phyloP scores from a whole-genome alignment of 495 filamentous ascomycete species.

The Penicillium cinerascens region DNA sequence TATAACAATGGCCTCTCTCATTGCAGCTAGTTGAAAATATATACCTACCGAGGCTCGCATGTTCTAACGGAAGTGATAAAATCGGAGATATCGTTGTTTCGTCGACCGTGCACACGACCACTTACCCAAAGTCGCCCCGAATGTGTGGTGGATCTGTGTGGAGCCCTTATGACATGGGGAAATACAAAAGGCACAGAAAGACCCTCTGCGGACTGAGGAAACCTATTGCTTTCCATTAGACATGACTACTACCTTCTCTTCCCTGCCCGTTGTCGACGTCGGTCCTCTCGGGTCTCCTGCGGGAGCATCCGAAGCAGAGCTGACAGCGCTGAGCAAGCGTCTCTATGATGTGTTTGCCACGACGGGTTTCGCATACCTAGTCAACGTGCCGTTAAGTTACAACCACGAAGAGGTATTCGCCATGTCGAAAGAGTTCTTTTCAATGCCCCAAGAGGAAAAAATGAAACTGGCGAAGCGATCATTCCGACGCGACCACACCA shows the following conservation, averaged over 20 bases:
- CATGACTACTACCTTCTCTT: slow-evolving; percentile 35
- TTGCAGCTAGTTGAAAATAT: too few relatives aligned
- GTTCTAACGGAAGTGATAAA: too few relatives aligned
- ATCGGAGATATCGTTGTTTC: too few relatives aligned
- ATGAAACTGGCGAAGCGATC: slow-evolving; percentile 41
- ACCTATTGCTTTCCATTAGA: background rate
- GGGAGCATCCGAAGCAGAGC: slow-evolving; percentile 12
- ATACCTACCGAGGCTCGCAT: too few relatives aligned
- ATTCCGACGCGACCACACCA: slow-evolving; percentile 32
- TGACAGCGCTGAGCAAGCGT: slow-evolving; percentile 23
- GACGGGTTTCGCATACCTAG: slow-evolving; percentile 46
- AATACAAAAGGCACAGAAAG: background rate
- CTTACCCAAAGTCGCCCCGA: background rate
- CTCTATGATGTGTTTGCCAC: slow-evolving; percentile 42
- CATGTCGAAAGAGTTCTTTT: slow-evolving; percentile 40
- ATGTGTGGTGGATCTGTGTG: background rate
- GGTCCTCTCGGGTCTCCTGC: slow-evolving; percentile 17
- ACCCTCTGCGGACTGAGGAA: background rate
- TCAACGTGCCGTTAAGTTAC: slow-evolving; percentile 37
- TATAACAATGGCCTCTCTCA: too few relatives aligned
- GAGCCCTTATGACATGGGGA: background rate
- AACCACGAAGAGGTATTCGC: slow-evolving; percentile 38
- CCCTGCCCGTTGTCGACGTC: slow-evolving; percentile 44
- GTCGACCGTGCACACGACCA: slow-evolving; percentile 7
- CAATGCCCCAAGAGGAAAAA: slow-evolving; percentile 29